phyloP scores from a whole-genome alignment of 257 asterid genomes.

The Marsdenia floribunda region DNA sequence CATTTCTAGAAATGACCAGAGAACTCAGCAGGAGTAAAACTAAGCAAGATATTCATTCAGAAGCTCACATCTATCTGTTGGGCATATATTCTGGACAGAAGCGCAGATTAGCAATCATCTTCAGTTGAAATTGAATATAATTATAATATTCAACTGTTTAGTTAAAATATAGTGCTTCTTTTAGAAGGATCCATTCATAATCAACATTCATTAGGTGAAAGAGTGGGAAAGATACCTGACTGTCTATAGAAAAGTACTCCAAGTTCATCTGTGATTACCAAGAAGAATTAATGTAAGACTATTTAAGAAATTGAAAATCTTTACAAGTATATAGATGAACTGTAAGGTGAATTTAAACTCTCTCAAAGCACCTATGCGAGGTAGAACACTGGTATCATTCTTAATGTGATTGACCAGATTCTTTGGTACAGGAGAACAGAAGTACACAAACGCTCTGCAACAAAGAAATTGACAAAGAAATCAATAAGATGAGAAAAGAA shows the following conservation, averaged over 20 bases:
- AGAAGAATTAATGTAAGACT: conserved; percentile 13
- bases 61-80: not conserved
- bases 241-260: conserved; percentile 86
- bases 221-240: conserved; percentile 54
- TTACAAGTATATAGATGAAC: not conserved
- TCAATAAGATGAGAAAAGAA: conserved; percentile 18
- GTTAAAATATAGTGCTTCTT: not conserved
- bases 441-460: conserved; percentile 86
- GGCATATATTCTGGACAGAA: not conserved
- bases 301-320: not conserved
- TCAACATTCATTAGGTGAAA: conserved; percentile 3
- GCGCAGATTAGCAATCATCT: not conserved
- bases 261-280: conserved; percentile 72
- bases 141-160: not conserved
- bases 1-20: not conserved
- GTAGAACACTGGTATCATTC: conserved; percentile 84
- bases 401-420: conserved; percentile 75
- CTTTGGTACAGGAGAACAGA: conserved; percentile 80
- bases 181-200: not conserved
- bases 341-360: conserved; percentile 46
- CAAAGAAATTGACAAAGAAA: conserved; percentile 9
- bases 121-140: not conserved
- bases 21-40: not conserved
- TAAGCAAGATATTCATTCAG: not conserved
- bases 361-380: conserved; percentile 94